These are phyloP conservation scores for Lactarius pseudohatsudake DNA, from an alignment of 768 basidiomycete species.

Conservation along the genomic window DNA sequence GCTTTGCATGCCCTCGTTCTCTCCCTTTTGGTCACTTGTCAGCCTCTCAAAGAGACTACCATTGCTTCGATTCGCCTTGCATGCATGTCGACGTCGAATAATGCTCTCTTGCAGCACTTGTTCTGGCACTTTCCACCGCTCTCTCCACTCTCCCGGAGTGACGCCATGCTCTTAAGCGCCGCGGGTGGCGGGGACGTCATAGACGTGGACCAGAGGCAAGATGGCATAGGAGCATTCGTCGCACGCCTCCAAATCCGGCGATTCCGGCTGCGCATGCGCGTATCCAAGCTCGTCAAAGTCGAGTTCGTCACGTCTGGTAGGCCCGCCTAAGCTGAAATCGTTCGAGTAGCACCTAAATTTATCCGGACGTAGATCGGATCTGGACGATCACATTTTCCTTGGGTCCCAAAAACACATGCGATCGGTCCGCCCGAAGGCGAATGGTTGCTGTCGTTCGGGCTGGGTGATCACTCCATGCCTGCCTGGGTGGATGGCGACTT, in stretches of 20 bases:
- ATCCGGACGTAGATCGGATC: conserved; percentile 46
- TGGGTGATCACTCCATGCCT: conserved; percentile 57
- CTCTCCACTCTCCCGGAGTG: conserved; percentile 50
- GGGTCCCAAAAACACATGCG: conserved; percentile 19
- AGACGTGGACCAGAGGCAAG: conserved; percentile 45
- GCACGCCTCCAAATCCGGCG: conserved; percentile 51
- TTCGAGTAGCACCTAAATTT: neutral
- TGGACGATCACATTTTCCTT: conserved; percentile 50
- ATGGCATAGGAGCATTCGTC: conserved; percentile 46
- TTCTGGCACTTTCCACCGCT: conserved; percentile 48
- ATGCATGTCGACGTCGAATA: conserved; percentile 62
- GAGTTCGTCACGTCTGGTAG: conserved; percentile 67
- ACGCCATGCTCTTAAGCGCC: conserved; percentile 44
- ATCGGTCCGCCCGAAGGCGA: conserved; percentile 16
- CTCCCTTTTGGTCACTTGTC: conserved; percentile 43
- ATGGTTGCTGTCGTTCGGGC: conserved; percentile 49
- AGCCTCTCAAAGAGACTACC: conserved; percentile 40
- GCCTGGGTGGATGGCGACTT: conserved; percentile 57
- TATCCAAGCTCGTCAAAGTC: conserved; percentile 50
- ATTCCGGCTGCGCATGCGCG: conserved; percentile 70
- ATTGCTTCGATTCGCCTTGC: conserved; percentile 56
- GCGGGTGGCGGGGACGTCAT: conserved; percentile 52
- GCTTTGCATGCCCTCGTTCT: conserved; percentile 42
- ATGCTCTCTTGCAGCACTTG: conserved; percentile 60
- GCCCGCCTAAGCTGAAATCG: conserved; percentile 9